Evolutionary conservation across 352 stramenopile genomes (phyloP).

Genomic region (Phytopythium boreale): DNA sequence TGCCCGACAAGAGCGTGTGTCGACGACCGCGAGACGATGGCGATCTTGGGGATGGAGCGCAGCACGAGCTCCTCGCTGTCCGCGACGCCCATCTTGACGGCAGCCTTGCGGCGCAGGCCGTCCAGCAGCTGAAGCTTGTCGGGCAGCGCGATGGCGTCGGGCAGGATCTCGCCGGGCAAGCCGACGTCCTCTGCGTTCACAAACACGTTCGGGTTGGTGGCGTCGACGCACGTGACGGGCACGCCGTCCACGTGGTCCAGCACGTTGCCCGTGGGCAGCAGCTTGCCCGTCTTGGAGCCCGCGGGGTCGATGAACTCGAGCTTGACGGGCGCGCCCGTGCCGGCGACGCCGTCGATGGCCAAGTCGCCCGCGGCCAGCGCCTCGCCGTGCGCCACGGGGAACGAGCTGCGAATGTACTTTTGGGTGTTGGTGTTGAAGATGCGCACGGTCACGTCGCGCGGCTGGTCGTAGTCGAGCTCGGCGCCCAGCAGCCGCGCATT

Average conservation of each 20-base stretch:
- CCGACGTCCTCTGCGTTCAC: constrained; percentile 3
- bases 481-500: constrained; percentile 4
- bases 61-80: background rate
- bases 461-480: background rate
- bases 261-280: constrained; percentile 9
- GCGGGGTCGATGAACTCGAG: constrained; percentile 9
- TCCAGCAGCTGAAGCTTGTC: constrained; percentile 5
- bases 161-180: background rate
- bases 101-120: background rate
- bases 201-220: constrained; percentile 5
- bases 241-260: constrained; percentile 1
- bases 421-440: constrained; percentile 11
- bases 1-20: constrained; percentile 7
- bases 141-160: background rate
- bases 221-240: background rate
- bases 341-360: constrained; percentile 1
- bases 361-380: background rate
- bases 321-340: constrained; percentile 2
- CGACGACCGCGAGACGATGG: constrained; percentile 4
- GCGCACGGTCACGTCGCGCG: constrained; percentile 8
- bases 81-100: constrained; percentile 5
- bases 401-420: constrained; percentile 9
- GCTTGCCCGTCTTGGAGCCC: constrained; percentile 9
- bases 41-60: constrained; percentile 7
- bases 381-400: constrained; percentile 5